A percentile compares a stretch with the other conserved stretches of the same genome.
Conservation (phyloP, 495 filamentous ascomycete species). For the Aspergillus bertholletiae region DNA sequence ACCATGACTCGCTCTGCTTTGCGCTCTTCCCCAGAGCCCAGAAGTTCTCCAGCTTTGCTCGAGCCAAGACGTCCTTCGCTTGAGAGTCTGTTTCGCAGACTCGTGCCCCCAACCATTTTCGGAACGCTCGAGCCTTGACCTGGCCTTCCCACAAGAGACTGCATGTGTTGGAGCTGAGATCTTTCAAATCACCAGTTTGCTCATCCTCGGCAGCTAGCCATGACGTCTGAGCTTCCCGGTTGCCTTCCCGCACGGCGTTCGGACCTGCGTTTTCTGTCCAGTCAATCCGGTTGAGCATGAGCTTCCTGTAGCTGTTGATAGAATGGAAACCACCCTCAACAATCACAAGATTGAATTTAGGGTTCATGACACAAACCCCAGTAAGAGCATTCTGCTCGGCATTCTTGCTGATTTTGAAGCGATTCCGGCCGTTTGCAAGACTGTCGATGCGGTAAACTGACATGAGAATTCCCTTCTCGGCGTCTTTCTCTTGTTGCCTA, state of each 20-base stretch:
- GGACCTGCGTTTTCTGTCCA: conserved; percentile 88
- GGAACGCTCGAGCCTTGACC: conserved; percentile 70
- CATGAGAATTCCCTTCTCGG: conserved; percentile 75
- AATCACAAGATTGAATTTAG: conserved; percentile 81
- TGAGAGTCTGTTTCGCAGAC: conserved; percentile 85
- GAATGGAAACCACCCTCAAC: conserved; percentile 85
- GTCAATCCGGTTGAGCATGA: conserved; percentile 89
- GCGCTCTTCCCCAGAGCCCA: conserved; percentile 88
- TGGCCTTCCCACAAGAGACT: conserved; percentile 84
- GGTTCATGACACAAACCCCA: conserved; percentile 85
- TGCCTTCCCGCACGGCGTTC: conserved; percentile 55
- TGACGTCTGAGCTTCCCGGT: conserved; percentile 56
- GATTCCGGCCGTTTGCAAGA: conserved; percentile 84
- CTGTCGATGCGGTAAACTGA: conserved; percentile 85
- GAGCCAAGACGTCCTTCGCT: conserved; percentile 74
- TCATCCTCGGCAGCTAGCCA: conserved; percentile 81
- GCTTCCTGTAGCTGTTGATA: conserved; percentile 76
- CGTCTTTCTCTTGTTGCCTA: conserved; percentile 80
- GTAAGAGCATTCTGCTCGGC: conserved; percentile 83
- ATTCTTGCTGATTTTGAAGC: conserved; percentile 89
- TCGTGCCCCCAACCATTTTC: conserved; percentile 74
- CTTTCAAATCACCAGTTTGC: conserved; percentile 66
- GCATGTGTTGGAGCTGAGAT: conserved; percentile 76
- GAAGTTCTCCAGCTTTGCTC: conserved; percentile 89
- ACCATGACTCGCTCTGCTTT: conserved; percentile 36